Evolutionary conservation across 345 rosid genomes (phyloP), one percentile per base, ranked within the genome.

Genomic region (Sisymbrium irio): DNA sequence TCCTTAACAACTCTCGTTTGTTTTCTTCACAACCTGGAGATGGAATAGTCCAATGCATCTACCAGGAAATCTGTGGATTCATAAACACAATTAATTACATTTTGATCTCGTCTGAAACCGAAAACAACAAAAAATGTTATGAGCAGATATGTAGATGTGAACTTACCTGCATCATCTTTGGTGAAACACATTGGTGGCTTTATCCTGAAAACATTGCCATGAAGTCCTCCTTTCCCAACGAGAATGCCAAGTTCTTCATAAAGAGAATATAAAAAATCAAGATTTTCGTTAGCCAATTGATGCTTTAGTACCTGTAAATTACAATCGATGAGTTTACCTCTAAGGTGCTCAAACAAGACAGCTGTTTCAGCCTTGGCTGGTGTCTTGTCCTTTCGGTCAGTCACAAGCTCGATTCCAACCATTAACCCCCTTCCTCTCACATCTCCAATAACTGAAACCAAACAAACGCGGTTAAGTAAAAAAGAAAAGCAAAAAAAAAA

Each of bases 181-280:
- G 88, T 81, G 78, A 90, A 95, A 77, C 99, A 90, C 99, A 90
- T 90, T 0, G 98, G 99, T 18, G 99, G 96, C 66, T 90, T 92
- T 73, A 95, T 83, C 73, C 97, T 86, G 83, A 95, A 90, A 61
- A 90, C 96, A 30, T 84, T 95, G 30, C 96, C 98, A 33, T 95
- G 91, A 9, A 88, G 79, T 54, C 99, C 99, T 20, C 98, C 98
- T 85, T 94, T 92, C 55, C 99, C 97, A 5, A 89, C 84, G 47
- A 93, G 84, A 20, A 91, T 69, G 3, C 98, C 96, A 1, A 84
- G 87, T 60, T 94, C 97, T 91, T 78, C 83, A 81, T 25, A 11
- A 56, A 45, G 45, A 66, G 9, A 62, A 33, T 2, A 2, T 1
- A 15, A 10, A 6, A 19, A 4, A 53, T 7, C 50, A 61, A 62